These are phyloP conservation scores for Leccinum uliginosum DNA, from an alignment of 768 basidiomycete species.

Conservation along the genomic window DNA sequence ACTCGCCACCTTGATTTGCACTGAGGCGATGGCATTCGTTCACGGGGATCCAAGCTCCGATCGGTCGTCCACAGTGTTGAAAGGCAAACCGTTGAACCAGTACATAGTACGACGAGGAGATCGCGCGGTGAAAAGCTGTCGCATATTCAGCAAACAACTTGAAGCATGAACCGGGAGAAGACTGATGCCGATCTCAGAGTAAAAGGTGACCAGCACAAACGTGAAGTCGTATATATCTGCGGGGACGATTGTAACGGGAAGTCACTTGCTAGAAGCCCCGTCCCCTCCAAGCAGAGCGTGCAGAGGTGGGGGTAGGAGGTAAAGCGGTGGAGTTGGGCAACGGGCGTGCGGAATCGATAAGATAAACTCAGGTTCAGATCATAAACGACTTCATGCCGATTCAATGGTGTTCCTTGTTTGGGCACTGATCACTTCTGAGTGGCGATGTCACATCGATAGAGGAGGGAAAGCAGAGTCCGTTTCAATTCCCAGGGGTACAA, in stretches of 20 bases:
- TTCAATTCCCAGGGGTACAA: background rate
- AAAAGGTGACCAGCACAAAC: background rate
- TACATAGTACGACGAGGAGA: background rate
- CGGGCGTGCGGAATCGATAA: background rate
- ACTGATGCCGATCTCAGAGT: background rate
- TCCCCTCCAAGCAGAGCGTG: background rate
- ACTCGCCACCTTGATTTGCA: background rate
- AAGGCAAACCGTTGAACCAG: background rate
- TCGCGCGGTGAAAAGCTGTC: background rate
- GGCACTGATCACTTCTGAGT: background rate
- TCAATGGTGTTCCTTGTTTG: background rate
- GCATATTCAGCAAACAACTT: background rate
- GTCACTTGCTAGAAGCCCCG: too few relatives aligned
- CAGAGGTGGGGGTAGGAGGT: background rate
- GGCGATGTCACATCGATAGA: too few relatives aligned
- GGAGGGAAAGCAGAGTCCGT: too few relatives aligned
- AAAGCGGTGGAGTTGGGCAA: background rate
- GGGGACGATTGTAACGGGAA: background rate
- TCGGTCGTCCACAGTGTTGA: background rate
- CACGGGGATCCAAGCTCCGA: background rate
- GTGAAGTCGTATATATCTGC: background rate
- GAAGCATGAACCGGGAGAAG: background rate
- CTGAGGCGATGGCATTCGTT: background rate
- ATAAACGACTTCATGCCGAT: background rate
- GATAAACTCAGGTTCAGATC: background rate